Percentiles rank a stretch among this genome's conserved stretches.
phyloP scores from a whole-genome alignment of 768 basidiomycete species.

The Gyrodon lividus region DNA sequence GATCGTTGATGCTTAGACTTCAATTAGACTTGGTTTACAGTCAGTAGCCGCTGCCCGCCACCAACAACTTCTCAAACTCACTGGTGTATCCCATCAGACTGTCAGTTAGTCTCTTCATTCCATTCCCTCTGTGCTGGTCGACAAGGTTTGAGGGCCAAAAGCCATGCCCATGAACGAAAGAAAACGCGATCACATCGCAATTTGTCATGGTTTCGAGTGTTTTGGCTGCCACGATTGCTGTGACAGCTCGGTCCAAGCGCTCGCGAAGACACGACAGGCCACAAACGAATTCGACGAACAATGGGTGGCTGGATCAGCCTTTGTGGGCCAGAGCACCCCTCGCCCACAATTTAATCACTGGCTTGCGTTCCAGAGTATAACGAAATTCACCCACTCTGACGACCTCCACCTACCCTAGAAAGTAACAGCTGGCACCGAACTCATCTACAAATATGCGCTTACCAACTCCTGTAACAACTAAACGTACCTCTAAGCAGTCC shows the following conservation, averaged over 20 bases:
- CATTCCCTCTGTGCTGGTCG: no score
- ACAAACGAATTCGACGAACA: slow-evolving; percentile 18
- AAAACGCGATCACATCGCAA: no score
- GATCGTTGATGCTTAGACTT: no score
- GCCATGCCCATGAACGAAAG: no score
- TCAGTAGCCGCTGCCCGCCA: no score
- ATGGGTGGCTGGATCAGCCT: slow-evolving; percentile 6
- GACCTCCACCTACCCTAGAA: neutral
- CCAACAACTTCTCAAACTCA: no score
- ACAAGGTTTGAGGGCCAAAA: no score
- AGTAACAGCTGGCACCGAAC: neutral
- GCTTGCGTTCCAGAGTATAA: neutral
- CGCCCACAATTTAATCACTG: neutral
- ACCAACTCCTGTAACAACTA: slow-evolving; percentile 9
- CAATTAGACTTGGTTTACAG: no score
- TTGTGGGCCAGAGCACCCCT: neutral
- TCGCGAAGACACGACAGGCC: neutral
- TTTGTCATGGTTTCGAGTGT: neutral
- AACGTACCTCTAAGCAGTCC: slow-evolving; percentile 2
- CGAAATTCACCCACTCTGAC: neutral
- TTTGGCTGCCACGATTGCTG: neutral
- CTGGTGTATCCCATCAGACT: neutral
- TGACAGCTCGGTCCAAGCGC: neutral
- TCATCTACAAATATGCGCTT: slow-evolving; percentile 13
- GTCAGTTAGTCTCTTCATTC: neutral